These are phyloP conservation scores for Ascochyta rabiei DNA, from an alignment of 2,329 filamentous ascomycete species.

Conservation along the genomic window DNA sequence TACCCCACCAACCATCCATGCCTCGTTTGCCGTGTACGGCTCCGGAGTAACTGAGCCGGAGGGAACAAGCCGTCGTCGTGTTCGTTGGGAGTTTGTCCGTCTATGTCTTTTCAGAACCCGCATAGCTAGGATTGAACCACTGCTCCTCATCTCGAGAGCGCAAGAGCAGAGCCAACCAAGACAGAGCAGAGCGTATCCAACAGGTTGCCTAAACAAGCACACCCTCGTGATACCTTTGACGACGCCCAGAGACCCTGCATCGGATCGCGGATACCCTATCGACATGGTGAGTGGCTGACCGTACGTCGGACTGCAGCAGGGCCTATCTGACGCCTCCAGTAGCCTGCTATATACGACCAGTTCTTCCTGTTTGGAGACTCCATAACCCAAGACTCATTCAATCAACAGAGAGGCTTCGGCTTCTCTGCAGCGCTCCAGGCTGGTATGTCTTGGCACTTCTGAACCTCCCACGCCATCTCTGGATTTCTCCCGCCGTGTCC, in stretches of 20 bases:
- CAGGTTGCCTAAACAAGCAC: constrained; percentile 4
- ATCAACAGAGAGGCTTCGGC: constrained; percentile 70
- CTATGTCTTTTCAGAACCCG: background rate
- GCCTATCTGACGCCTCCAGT: background rate
- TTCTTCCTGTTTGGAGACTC: constrained; percentile 87
- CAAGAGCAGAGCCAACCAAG: background rate
- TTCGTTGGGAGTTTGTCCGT: constrained; percentile 7
- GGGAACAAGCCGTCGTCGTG: background rate
- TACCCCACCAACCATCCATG: constrained; percentile 10
- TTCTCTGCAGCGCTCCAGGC: constrained; percentile 74
- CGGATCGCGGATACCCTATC: background rate
- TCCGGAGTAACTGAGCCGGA: constrained; percentile 10
- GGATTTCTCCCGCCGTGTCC: background rate
- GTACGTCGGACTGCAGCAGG: background rate
- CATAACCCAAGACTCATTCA: constrained; percentile 73
- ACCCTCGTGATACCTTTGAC: constrained; percentile 19
- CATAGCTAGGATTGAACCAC: background rate
- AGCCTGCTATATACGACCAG: constrained; percentile 48
- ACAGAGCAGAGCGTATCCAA: background rate
- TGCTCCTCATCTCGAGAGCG: background rate
- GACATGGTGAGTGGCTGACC: constrained; percentile 17
- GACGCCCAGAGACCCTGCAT: constrained; percentile 11
- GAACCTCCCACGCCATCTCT: background rate
- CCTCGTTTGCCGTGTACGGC: constrained; percentile 10
- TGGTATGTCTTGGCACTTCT: constrained; percentile 55